Evolutionary conservation across 805 yeast species (phyloP).

Genomic region (Saccharomyces eubayanus): DNA sequence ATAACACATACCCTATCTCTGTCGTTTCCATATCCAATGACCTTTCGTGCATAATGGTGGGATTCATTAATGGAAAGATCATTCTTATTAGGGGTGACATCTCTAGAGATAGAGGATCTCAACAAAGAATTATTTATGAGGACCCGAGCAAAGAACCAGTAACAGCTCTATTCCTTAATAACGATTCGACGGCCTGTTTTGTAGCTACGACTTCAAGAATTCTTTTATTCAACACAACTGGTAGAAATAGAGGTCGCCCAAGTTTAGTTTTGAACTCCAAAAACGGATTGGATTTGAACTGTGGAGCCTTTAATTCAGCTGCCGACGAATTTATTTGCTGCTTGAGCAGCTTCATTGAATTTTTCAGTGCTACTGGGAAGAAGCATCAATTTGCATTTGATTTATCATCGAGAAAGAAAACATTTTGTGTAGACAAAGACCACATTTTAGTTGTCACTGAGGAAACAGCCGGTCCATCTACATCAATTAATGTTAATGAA

Average conservation of each 20-base stretch:
- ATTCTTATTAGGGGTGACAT: constrained; percentile 81
- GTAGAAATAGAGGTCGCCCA: constrained; percentile 66
- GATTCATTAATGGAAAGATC: constrained; percentile 56
- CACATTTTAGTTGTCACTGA: constrained; percentile 56
- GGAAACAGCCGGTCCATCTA: constrained; percentile 30
- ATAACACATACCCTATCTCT: constrained; percentile 64
- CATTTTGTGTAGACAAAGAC: constrained; percentile 40
- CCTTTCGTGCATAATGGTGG: constrained; percentile 23
- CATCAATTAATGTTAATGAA: constrained; percentile 27
- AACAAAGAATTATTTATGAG: constrained; percentile 73
- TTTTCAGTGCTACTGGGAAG: constrained; percentile 49
- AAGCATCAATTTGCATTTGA: constrained; percentile 49
- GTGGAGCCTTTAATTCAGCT: constrained; percentile 35
- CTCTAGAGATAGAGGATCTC: constrained; percentile 78
- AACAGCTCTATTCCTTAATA: constrained; percentile 58
- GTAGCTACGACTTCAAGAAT: constrained; percentile 70
- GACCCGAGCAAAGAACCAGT: constrained; percentile 58
- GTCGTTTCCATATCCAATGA: constrained; percentile 20
- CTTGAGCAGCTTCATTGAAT: constrained; percentile 51
- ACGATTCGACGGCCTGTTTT: constrained; percentile 46
- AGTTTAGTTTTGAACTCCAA: constrained; percentile 37
- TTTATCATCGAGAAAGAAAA: constrained; percentile 42
- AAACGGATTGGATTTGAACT: constrained; percentile 38
- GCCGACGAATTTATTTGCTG: constrained; percentile 55
- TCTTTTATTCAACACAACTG: constrained; percentile 65